Conservation (phyloP, 1,284 basidiomycete species). For the Microbotryum lychnidis-dioicae region DNA sequence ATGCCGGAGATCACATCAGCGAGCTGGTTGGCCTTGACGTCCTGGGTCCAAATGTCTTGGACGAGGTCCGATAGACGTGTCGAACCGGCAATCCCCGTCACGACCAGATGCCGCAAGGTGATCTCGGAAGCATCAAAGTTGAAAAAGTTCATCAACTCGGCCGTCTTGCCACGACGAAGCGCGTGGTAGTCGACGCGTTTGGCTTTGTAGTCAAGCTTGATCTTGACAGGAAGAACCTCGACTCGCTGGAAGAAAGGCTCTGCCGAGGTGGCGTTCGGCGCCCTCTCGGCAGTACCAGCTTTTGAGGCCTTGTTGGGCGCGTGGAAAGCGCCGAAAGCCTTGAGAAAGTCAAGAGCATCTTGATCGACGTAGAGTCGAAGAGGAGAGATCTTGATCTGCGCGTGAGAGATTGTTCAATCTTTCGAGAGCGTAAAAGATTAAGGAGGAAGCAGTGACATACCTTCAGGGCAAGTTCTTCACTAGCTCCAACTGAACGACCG, state of each 20-base stretch:
- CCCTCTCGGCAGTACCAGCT: constrained; percentile 37
- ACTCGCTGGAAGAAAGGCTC: constrained; percentile 51
- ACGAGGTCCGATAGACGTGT: constrained; percentile 76
- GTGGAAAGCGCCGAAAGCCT: constrained; percentile 88
- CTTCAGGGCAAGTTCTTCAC: constrained; percentile 71
- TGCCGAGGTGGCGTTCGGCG: constrained; percentile 31
- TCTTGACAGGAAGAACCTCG: constrained; percentile 69
- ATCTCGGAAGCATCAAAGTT: constrained; percentile 98
- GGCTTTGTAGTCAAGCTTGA: constrained; percentile 98
- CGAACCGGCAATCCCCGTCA: constrained; percentile 89
- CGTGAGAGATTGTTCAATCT: not conserved
- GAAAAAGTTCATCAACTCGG: constrained; percentile 99
- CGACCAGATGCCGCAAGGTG: constrained; percentile 84
- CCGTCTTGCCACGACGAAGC: constrained; percentile 80
- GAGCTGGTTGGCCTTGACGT: constrained; percentile 96
- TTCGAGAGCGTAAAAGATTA: not conserved
- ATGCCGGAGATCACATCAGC: constrained; percentile 97
- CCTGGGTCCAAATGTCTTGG: constrained; percentile 97
- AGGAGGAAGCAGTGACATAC: constrained; percentile 46
- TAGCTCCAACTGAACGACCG: constrained; percentile 46
- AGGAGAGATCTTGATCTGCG: constrained; percentile 75
- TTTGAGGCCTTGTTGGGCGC: constrained; percentile 47
- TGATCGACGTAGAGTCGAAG: constrained; percentile 91
- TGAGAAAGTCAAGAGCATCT: constrained; percentile 95
- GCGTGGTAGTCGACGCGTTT: constrained; percentile 91